Percentiles rank a stretch among this genome's conserved stretches.
Evolutionary conservation across 1,284 basidiomycete species (phyloP).

Genomic region (Athelia psychrophila): DNA sequence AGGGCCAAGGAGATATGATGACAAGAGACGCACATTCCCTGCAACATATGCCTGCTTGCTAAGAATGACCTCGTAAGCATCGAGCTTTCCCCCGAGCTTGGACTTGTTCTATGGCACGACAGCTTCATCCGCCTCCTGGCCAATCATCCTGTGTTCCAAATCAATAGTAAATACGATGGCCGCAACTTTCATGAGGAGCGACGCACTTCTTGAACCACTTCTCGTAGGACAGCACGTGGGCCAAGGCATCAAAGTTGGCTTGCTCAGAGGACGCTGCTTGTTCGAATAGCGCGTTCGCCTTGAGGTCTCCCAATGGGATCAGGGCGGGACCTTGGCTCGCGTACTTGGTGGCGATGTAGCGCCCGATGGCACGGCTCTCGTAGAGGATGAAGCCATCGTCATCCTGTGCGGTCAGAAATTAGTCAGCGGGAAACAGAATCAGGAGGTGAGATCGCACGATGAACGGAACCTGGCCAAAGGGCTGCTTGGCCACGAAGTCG

Average conservation of each 20-base stretch:
- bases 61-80: no score
- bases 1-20: no score
- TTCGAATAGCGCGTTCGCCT: conserved; percentile 27
- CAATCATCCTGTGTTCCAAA: no score
- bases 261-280: conserved; percentile 24
- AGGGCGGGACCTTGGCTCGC: conserved; percentile 29
- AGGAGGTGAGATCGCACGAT: conserved; percentile 34
- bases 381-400: conserved; percentile 45
- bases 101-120: no score
- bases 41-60: no score
- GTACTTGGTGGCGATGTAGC: conserved; percentile 47
- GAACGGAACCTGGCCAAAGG: conserved; percentile 67
- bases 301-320: conserved; percentile 28
- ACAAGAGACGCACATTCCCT: no score
- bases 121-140: no score
- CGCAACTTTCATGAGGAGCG: no score
- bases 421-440: background rate
- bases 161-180: no score
- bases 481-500: conserved; percentile 46
- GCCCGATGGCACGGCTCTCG: conserved; percentile 52
- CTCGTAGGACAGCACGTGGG: background rate
- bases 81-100: no score
- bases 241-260: conserved; percentile 25
- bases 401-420: conserved; percentile 20
- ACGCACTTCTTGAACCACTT: conserved; percentile 19